phyloP scores from a whole-genome alignment of 805 yeast genomes.

The Nakazawaea anatomiae region DNA sequence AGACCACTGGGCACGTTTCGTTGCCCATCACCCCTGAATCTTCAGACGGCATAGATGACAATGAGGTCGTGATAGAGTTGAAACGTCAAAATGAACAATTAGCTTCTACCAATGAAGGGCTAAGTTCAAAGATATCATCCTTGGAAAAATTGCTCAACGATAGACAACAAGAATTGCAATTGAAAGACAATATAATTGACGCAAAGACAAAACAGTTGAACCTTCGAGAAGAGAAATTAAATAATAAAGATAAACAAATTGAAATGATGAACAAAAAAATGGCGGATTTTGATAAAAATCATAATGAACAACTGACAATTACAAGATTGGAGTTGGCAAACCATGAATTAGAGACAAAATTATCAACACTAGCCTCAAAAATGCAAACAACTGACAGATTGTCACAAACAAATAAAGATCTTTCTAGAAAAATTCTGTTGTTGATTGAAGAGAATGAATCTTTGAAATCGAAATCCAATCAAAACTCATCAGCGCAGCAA shows the following conservation, averaged over 20 bases:
- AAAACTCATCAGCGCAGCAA: not conserved
- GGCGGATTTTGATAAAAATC: not conserved
- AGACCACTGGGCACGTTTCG: not conserved
- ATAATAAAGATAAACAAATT: conserved; percentile 6
- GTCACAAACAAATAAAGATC: not conserved
- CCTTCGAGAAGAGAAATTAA: conserved; percentile 8
- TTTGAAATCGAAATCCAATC: not conserved
- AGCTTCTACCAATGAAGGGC: not conserved
- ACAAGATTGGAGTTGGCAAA: not conserved
- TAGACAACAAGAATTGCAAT: conserved; percentile 6
- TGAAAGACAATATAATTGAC: conserved; percentile 7
- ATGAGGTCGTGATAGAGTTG: not conserved
- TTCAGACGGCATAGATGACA: not conserved
- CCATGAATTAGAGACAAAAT: not conserved
- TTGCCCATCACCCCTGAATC: conserved; percentile 10
- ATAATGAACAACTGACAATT: not conserved
- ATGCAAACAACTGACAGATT: not conserved
- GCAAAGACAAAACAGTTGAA: conserved; percentile 6
- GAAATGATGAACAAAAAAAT: conserved; percentile 1
- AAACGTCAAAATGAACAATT: not conserved
- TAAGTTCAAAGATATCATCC: not conserved
- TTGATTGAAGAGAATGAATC: conserved; percentile 2
- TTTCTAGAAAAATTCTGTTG: not conserved
- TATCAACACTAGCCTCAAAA: not conserved
- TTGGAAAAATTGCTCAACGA: conserved; percentile 1